Evolutionary conservation across 179 eudicot species (phyloP).

Genomic region (Kewa caespitosa): DNA sequence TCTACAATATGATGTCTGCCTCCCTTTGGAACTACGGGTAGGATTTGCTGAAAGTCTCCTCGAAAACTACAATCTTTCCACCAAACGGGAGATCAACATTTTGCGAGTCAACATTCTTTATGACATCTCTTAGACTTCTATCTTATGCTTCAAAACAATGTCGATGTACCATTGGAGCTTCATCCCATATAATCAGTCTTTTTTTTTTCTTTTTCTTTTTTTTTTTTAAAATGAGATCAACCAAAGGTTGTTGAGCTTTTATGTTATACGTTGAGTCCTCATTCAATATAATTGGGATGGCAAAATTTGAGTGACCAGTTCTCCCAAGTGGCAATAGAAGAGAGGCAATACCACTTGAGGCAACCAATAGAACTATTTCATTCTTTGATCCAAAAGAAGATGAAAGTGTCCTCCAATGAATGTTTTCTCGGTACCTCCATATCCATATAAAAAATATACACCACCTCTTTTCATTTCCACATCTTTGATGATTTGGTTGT

Average conservation of each 20-base stretch:
- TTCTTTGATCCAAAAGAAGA: background rate
- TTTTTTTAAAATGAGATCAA: background rate
- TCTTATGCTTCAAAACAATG: constrained; percentile 22
- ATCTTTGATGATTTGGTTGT: background rate
- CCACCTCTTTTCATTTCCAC: background rate
- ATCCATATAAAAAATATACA: constrained; percentile 26
- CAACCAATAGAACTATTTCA: constrained; percentile 10
- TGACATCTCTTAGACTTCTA: constrained; percentile 13
- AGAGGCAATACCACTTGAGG: no score
- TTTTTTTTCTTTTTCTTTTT: no score
- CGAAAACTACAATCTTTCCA: constrained; percentile 8
- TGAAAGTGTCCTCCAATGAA: constrained; percentile 25
- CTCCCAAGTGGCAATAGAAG: background rate
- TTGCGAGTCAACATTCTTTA: background rate
- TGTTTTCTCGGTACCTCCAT: constrained; percentile 21
- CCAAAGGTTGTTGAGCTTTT: background rate
- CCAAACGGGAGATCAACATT: constrained; percentile 1
- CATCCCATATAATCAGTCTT: constrained; percentile 18
- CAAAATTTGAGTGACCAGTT: constrained; percentile 1
- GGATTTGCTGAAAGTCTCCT: constrained; percentile 27
- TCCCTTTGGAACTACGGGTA: background rate
- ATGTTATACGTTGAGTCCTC: constrained; percentile 17
- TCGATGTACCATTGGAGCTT: constrained; percentile 23
- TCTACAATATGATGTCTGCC: constrained; percentile 15
- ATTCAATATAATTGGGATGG: background rate